Evolutionary conservation across 441 rosid species (phyloP).

Genomic region (Biscutella laevigata): DNA sequence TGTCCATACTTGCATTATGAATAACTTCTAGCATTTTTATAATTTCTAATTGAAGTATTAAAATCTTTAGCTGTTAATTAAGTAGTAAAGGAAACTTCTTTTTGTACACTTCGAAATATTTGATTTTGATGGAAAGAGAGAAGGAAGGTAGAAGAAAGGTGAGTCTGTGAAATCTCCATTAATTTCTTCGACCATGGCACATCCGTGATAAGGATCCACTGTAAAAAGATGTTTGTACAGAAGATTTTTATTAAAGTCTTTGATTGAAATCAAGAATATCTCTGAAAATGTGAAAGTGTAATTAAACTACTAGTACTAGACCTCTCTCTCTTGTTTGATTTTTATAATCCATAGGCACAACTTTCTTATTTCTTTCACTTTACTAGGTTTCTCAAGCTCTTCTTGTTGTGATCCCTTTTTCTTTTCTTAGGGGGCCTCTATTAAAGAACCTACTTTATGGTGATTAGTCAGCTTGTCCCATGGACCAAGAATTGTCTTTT

Average conservation of each 20-base stretch:
- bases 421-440: too few relatives aligned
- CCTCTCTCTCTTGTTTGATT: conserved; percentile 8
- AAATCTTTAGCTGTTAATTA: neutral
- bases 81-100: conserved; percentile 4
- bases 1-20: neutral
- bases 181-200: conserved; percentile 52
- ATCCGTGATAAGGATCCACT: conserved; percentile 62
- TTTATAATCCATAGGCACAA: conserved; percentile 22
- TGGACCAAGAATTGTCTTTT: too few relatives aligned
- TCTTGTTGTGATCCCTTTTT: too few relatives aligned
- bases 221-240: too few relatives aligned
- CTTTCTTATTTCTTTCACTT: conserved; percentile 6
- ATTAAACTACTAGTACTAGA: conserved; percentile 21
- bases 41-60: neutral
- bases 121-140: conserved; percentile 23
- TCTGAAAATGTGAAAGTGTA: conserved; percentile 4
- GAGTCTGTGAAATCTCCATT: conserved; percentile 11
- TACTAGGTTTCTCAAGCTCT: too few relatives aligned
- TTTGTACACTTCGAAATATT: conserved; percentile 23
- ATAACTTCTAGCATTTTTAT: neutral
- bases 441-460: too few relatives aligned
- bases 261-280: neutral
- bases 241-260: conserved; percentile 14
- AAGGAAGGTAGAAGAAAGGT: conserved; percentile 12
- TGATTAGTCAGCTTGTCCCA: too few relatives aligned